Percentiles rank a stretch among this genome's conserved stretches.
Conservation (phyloP, 75 land plant genomes). For the Pinus tabuliformis region DNA sequence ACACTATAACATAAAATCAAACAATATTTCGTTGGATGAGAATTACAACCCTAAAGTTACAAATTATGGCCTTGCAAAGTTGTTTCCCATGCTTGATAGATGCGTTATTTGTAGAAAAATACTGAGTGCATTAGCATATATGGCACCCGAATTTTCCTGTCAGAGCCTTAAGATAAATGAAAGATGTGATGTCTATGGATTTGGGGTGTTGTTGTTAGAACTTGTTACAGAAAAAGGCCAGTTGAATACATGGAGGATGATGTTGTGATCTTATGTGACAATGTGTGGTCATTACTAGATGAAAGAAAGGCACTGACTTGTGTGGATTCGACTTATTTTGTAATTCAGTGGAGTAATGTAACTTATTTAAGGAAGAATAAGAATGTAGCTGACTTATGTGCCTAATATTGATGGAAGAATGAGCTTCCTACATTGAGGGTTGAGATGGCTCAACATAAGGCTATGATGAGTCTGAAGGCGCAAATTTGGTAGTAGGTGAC, state of each 20-base stretch:
- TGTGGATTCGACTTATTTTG: slow-evolving; percentile 37
- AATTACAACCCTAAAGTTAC: slow-evolving; percentile 21
- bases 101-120: slow-evolving; percentile 87
- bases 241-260: slow-evolving; percentile 98
- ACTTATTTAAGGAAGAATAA: no score
- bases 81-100: slow-evolving; percentile 77
- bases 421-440: no score
- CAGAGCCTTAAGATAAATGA: slow-evolving; percentile 78
- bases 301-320: slow-evolving; percentile 58
- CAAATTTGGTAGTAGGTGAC: no score
- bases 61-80: slow-evolving; percentile 32
- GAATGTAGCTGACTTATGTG: no score
- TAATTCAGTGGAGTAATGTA: no score
- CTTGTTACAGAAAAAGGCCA: slow-evolving; percentile 74
- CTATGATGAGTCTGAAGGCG: no score
- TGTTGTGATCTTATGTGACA: slow-evolving; percentile 85
- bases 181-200: slow-evolving; percentile 77
- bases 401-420: no score
- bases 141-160: slow-evolving; percentile 98
- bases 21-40: slow-evolving; percentile 24
- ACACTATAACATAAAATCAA: slow-evolving; percentile 41
- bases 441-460: no score
- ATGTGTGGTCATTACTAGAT: slow-evolving; percentile 72
- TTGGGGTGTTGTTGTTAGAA: slow-evolving; percentile 43
- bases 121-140: slow-evolving; percentile 92